Evolutionary conservation across 331 rosid genomes (phyloP).

Genomic region (Pyrus hybrid): DNA sequence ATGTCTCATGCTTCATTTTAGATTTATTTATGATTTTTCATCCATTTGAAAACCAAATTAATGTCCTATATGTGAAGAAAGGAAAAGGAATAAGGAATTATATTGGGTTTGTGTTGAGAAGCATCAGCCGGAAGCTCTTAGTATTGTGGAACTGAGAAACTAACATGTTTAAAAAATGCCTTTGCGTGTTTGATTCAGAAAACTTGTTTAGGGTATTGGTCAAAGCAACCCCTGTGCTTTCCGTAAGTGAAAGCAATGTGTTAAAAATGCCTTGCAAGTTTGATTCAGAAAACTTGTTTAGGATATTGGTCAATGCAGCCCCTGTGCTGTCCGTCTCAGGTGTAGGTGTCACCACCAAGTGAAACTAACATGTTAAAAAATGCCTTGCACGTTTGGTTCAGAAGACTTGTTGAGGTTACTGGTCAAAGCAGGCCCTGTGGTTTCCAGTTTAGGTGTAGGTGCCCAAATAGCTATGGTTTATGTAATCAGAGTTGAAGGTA

Average conservation of each 20-base stretch:
- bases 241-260: background rate
- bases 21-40: background rate
- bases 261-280: background rate
- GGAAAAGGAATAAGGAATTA: background rate
- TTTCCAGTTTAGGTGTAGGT: background rate
- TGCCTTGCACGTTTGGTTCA: background rate
- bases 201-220: background rate
- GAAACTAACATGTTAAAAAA: background rate
- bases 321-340: background rate
- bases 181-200: background rate
- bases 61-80: background rate
- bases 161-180: background rate
- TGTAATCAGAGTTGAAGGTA: background rate
- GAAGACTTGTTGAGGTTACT: background rate
- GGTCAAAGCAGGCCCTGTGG: background rate
- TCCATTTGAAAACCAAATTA: background rate
- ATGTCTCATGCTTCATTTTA: background rate
- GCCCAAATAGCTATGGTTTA: background rate
- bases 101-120: background rate
- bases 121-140: background rate
- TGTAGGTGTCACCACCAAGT: background rate
- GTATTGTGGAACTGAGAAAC: background rate
- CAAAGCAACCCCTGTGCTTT: background rate
- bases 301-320: background rate
- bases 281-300: background rate